A percentile compares a stretch with the other conserved stretches of the same genome.
phyloP scores from a whole-genome alignment of 2,329 filamentous ascomycete species.

The Thelonectria rubi region DNA sequence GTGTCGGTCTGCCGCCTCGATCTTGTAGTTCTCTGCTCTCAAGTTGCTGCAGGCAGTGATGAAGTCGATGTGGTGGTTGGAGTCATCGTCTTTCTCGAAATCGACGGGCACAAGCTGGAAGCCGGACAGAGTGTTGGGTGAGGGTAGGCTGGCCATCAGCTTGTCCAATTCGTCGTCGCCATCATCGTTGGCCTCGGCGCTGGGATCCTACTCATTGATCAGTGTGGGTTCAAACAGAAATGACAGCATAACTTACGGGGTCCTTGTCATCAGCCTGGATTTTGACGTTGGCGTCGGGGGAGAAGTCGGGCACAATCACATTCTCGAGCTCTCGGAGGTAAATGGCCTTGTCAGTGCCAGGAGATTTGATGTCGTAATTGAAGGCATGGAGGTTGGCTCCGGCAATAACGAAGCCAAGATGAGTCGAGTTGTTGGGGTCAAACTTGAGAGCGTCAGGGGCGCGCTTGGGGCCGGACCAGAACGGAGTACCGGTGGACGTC shows the following conservation, averaged over 20 bases:
- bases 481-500: conserved; percentile 87
- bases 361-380: conserved; percentile 97
- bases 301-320: conserved; percentile 96
- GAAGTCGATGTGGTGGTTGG: conserved; percentile 98
- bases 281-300: conserved; percentile 88
- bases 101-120: conserved; percentile 93
- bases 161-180: conserved; percentile 83
- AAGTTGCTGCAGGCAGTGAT: conserved; percentile 97
- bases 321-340: conserved; percentile 85
- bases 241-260: conserved; percentile 63
- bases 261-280: conserved; percentile 97
- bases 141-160: conserved; percentile 77
- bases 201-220: conserved; percentile 71
- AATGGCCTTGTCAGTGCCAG: conserved; percentile 71
- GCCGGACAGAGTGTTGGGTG: conserved; percentile 81
- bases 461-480: conserved; percentile 99
- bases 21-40: conserved; percentile 97
- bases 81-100: conserved; percentile 99
- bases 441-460: conserved; percentile 93
- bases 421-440: conserved; percentile 82
- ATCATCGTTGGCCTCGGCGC: conserved; percentile 70
- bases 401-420: conserved; percentile 87
- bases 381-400: conserved; percentile 94
- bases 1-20: conserved; percentile 89
- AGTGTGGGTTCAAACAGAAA: conserved; percentile 10